Conservation (phyloP, 495 filamentous ascomycete species). For the Thermochaetoides thermophila region DNA sequence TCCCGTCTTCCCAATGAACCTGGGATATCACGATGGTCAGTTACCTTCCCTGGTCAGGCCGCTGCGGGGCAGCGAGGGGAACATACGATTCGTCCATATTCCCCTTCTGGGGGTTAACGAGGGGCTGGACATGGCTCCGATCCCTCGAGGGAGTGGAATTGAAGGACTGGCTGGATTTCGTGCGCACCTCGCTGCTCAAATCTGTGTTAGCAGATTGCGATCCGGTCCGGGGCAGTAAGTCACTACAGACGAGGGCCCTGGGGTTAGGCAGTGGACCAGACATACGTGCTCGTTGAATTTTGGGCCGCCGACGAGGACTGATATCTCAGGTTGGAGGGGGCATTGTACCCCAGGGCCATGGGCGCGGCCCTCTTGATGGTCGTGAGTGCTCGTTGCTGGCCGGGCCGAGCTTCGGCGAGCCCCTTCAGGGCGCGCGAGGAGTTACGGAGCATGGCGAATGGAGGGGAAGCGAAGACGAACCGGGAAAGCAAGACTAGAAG, state of each 20-base stretch:
- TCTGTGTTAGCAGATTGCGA: constrained; percentile 10
- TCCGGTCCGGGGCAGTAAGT: constrained; percentile 12
- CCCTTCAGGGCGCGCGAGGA: constrained; percentile 29
- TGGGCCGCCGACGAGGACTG: constrained; percentile 23
- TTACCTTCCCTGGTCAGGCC: constrained; percentile 6
- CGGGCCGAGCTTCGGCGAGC: constrained; percentile 24
- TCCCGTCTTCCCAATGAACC: constrained; percentile 88
- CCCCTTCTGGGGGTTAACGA: constrained; percentile 42
- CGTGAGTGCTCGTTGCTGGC: constrained; percentile 16
- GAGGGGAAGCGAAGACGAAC: constrained; percentile 9
- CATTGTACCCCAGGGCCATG: constrained; percentile 17
- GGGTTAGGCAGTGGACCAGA: not conserved
- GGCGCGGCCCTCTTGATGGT: constrained; percentile 11
- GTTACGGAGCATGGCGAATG: constrained; percentile 27
- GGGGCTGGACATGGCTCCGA: constrained; percentile 48
- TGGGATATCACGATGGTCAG: constrained; percentile 22
- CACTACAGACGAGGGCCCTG: constrained; percentile 3
- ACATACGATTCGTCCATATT: constrained; percentile 66
- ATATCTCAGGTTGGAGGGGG: constrained; percentile 19
- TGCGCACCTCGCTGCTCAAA: constrained; percentile 20
- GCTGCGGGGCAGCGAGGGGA: constrained; percentile 2
- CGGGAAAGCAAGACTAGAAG: constrained; percentile 2
- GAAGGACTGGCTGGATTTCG: constrained; percentile 56
- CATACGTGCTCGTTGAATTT: constrained; percentile 11
- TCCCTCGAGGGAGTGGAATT: constrained; percentile 40